phyloP scores from a whole-genome alignment of 176 grass and related monocot species.

The Puccinellia tenuiflora region DNA sequence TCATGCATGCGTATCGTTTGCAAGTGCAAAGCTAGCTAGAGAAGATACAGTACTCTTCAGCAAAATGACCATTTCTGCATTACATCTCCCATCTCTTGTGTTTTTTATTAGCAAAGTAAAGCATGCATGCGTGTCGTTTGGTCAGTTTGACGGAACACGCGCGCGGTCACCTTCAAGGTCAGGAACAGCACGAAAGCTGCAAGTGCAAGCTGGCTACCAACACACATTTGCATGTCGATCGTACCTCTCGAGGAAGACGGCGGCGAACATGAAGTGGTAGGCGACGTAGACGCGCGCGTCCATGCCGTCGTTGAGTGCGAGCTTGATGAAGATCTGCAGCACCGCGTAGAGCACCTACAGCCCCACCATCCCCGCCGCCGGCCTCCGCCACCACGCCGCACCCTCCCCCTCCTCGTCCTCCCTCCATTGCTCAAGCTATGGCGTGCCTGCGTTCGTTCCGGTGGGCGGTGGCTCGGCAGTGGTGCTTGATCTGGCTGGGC shows the following conservation, averaged over 20 bases:
- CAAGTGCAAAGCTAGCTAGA: too few relatives aligned
- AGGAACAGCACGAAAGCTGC: too few relatives aligned
- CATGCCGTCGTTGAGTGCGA: slow-evolving; percentile 62
- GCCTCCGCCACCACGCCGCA: not conserved
- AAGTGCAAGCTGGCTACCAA: too few relatives aligned
- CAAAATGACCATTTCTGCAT: too few relatives aligned
- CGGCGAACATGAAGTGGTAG: slow-evolving; percentile 55
- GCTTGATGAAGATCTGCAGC: slow-evolving; percentile 61
- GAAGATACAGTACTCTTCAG: too few relatives aligned
- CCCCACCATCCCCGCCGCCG: slow-evolving; percentile 24
- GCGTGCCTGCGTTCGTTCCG: not conserved
- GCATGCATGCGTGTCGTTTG: too few relatives aligned
- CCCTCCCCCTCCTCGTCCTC: not conserved
- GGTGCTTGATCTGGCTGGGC: not conserved
- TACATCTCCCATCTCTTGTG: too few relatives aligned
- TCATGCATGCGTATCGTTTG: too few relatives aligned
- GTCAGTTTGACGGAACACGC: too few relatives aligned
- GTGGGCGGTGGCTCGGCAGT: not conserved
- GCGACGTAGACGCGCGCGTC: slow-evolving; percentile 51
- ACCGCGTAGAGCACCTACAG: slow-evolving; percentile 26
- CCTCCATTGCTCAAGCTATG: not conserved
- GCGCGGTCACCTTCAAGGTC: too few relatives aligned
- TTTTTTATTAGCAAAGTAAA: too few relatives aligned
- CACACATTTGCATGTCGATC: too few relatives aligned
- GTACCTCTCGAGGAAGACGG: slow-evolving; percentile 52